Evolutionary conservation across 176 grass and related monocot species (phyloP).

Genomic region (Avena eriantha): DNA sequence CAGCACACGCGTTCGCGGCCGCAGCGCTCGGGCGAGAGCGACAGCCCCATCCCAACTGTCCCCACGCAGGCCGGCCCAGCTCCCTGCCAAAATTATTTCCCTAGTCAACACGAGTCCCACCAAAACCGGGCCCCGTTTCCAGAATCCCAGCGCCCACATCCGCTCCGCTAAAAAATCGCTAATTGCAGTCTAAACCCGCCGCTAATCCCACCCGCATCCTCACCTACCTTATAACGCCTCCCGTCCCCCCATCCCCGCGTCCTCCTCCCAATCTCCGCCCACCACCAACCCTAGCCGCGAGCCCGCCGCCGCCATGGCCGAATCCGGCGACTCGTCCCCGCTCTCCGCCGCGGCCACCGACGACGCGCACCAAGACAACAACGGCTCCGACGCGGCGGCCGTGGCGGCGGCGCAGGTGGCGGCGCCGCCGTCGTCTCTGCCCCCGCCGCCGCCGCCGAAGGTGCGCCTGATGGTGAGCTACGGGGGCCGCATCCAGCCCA

Average conservation of each 20-base stretch:
- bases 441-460: slow-evolving; percentile 33
- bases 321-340: slow-evolving; percentile 78
- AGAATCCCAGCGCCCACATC: slow-evolving; percentile 14
- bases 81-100: slow-evolving; percentile 30
- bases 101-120: slow-evolving; percentile 31
- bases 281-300: slow-evolving; percentile 48
- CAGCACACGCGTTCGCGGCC: slow-evolving; percentile 10
- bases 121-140: slow-evolving; percentile 25
- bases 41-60: slow-evolving; percentile 41
- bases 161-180: neutral
- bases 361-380: slow-evolving; percentile 52
- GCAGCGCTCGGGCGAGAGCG: neutral
- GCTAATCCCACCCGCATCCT: neutral
- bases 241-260: neutral
- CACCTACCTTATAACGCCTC: slow-evolving; percentile 45
- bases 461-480: slow-evolving; percentile 94
- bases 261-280: slow-evolving; percentile 1
- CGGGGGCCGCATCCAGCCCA: slow-evolving; percentile 90
- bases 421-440: neutral
- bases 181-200: neutral
- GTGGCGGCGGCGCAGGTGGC: neutral
- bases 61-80: neutral
- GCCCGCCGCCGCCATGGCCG: slow-evolving; percentile 55
- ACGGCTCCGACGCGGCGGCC: slow-evolving; percentile 6
- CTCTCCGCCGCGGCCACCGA: slow-evolving; percentile 59